Percentiles rank a stretch among this genome's conserved stretches.
Evolutionary conservation across 768 basidiomycete genomes (phyloP).

Genomic region (Russula abietina): DNA sequence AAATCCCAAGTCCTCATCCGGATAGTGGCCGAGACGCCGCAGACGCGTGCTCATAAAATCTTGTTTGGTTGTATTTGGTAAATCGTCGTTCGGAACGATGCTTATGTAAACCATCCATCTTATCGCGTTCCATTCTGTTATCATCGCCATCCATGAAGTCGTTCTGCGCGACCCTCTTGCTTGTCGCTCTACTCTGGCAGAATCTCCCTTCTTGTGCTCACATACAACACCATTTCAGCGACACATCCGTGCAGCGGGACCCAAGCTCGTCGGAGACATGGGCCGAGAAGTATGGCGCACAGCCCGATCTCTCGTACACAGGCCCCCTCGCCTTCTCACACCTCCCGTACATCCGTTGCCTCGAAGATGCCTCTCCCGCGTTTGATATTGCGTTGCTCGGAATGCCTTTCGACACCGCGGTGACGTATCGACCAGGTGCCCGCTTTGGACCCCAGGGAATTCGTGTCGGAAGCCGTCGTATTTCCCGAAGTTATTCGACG

Average conservation of each 20-base stretch:
- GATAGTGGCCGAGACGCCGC: conserved; percentile 86
- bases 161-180: too few relatives aligned
- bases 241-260: not conserved
- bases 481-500: conserved; percentile 29
- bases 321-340: conserved; percentile 83
- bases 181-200: not conserved
- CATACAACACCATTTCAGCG: conserved; percentile 4
- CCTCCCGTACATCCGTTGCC: conserved; percentile 64
- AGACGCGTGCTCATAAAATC: too few relatives aligned
- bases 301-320: conserved; percentile 68
- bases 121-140: too few relatives aligned
- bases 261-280: conserved; percentile 32
- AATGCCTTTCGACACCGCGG: conserved; percentile 67
- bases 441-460: conserved; percentile 86
- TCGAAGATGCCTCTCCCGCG: conserved; percentile 27
- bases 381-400: conserved; percentile 68
- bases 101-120: too few relatives aligned
- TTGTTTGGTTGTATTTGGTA: too few relatives aligned
- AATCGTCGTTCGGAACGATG: too few relatives aligned
- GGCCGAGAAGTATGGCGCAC: conserved; percentile 68
- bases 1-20: conserved; percentile 85
- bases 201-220: not conserved
- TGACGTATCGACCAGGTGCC: conserved; percentile 53
- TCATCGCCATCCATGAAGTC: too few relatives aligned
- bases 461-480: conserved; percentile 65